Base-by-base conservation (phyloP, 176 grass and related monocot species). In the Tillandsia leiboldiana region DNA sequence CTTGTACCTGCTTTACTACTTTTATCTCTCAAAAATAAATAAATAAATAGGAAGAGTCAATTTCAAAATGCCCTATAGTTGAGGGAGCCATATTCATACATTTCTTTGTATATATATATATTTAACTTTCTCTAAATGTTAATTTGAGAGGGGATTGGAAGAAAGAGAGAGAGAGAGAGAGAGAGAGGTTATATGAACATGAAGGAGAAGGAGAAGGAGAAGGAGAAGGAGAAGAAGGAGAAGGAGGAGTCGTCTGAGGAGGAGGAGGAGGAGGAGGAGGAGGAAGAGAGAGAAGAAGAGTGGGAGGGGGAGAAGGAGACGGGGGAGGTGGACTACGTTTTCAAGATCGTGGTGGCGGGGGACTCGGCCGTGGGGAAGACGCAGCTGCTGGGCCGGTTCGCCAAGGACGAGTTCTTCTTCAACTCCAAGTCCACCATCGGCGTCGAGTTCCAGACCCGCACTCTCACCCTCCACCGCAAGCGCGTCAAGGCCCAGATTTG, bases 361-460 rank as follows among this genome's bases (percentile, higher is more conserved):
- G 72, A 74, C 57, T 74, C 72, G 1, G 72, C 59, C 2, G 72
- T 74, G 10, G 72, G 72, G 61, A 74, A 74, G 72, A 64, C 72
- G 11, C 72, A 74, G 72, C 48, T 74, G 11, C 61, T 74, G 6
- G 57, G 58, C 10, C 51, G 72, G 61, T 74, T 74, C 59, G 51
- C 72, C 10, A 74, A 74, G 59, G 72, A 74, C 11, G 61, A 74
- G 72, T 74, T 74, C 59, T 65, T 11, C 48, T 26, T 74, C 20
- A 61, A 74, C 17, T 74, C 72, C 72, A 74, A 74, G 48, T 51
- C 72, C 72, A 74, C 72, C 72, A 74, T 74, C 51, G 72, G 72
- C 1, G 58, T 74, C 20, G 72, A 74, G 61, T 74, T 74, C 72
- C 72, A 74, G 58, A 74, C 72, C 10, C 58, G 59, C 7, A 74